Conservation (phyloP, 2,329 filamentous ascomycete species). For the Epichloe brachyelytri region DNA sequence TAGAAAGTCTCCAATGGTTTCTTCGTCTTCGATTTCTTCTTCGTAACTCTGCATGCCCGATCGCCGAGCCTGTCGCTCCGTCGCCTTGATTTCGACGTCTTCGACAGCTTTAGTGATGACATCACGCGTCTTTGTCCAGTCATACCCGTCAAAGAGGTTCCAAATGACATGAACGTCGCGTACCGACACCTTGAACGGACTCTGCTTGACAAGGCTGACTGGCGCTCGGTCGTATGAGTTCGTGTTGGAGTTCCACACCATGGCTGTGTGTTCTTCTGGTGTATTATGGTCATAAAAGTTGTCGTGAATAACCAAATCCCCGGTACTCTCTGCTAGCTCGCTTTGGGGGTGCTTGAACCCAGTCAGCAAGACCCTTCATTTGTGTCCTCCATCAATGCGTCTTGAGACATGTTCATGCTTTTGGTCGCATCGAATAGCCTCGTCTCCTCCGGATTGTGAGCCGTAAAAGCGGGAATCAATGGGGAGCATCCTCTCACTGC, state of each 20-base stretch:
- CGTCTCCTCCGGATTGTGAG: slow-evolving; percentile 28
- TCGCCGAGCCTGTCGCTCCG: slow-evolving; percentile 53
- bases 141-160: slow-evolving; percentile 96
- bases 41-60: slow-evolving; percentile 47
- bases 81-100: slow-evolving; percentile 70
- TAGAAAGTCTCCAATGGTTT: slow-evolving; percentile 82
- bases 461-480: slow-evolving; percentile 36
- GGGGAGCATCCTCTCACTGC: slow-evolving; percentile 21
- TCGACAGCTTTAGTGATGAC: slow-evolving; percentile 80
- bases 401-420: slow-evolving; percentile 17
- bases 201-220: slow-evolving; percentile 45
- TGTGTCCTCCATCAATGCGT: slow-evolving; percentile 21
- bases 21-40: slow-evolving; percentile 67
- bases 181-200: slow-evolving; percentile 64
- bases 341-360: slow-evolving; percentile 16
- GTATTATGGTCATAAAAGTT: slow-evolving; percentile 60
- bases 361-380: slow-evolving; percentile 23
- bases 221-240: slow-evolving; percentile 62
- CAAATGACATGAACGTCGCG: slow-evolving; percentile 89
- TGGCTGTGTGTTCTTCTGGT: slow-evolving; percentile 49
- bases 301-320: slow-evolving; percentile 60
- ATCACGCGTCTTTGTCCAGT: slow-evolving; percentile 82
- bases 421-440: slow-evolving; percentile 35
- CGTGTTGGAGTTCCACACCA: slow-evolving; percentile 66
- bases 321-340: slow-evolving; percentile 36